Evolutionary conservation across 352 stramenopile genomes (phyloP).

Genomic region (Globisporangium uncinulatum): DNA sequence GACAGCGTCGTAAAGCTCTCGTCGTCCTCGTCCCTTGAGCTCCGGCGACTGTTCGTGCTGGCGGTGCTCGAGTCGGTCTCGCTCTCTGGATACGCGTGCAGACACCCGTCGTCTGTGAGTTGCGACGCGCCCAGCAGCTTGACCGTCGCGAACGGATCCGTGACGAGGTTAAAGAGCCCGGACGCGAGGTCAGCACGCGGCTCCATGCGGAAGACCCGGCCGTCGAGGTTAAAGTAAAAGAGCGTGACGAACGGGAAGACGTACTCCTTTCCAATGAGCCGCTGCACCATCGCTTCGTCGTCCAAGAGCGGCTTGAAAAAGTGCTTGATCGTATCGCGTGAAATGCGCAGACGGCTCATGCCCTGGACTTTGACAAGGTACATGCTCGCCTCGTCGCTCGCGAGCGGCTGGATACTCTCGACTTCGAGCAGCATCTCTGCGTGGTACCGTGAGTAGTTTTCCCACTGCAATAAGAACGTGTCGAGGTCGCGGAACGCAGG

Average conservation of each 20-base stretch:
- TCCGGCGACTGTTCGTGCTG: too few species aligned
- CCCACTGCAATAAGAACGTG: slow-evolving; percentile 47
- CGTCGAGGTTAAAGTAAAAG: slow-evolving; percentile 48
- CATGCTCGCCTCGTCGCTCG: slow-evolving; percentile 24
- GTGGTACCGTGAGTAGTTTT: slow-evolving; percentile 62
- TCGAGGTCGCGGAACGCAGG: slow-evolving; percentile 42
- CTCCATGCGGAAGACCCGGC: slow-evolving; percentile 46
- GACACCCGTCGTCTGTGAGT: slow-evolving; percentile 41
- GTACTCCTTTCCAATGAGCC: slow-evolving; percentile 53
- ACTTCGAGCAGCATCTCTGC: slow-evolving; percentile 29
- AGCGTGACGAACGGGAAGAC: slow-evolving; percentile 44
- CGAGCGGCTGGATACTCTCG: slow-evolving; percentile 29
- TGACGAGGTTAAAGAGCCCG: slow-evolving; percentile 46
- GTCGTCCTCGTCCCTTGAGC: neutral
- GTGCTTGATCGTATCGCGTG: slow-evolving; percentile 50
- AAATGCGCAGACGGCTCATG: slow-evolving; percentile 44
- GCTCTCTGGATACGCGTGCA: slow-evolving; percentile 40
- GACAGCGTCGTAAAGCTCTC: neutral
- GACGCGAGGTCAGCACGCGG: slow-evolving; percentile 41
- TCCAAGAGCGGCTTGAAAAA: slow-evolving; percentile 53
- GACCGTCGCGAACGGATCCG: slow-evolving; percentile 48
- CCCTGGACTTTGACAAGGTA: slow-evolving; percentile 40
- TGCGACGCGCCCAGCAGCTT: slow-evolving; percentile 46
- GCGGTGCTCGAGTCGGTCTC: neutral
- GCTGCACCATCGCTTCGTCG: slow-evolving; percentile 58